Evolutionary conservation across 805 yeast species (phyloP).

Genomic region (Suhomyces sp.): DNA sequence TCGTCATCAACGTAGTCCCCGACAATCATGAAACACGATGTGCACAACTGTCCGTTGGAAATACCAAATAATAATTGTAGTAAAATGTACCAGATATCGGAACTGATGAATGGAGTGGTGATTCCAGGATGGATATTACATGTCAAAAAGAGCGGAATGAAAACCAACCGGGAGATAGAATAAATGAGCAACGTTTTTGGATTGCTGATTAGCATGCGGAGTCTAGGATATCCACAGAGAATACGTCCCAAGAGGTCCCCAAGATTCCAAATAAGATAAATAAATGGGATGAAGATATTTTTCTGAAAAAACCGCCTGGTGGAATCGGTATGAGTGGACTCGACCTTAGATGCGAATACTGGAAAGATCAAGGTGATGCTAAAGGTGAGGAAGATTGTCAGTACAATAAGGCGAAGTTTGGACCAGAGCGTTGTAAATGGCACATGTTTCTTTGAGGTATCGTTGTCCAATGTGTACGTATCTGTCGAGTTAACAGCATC

Average conservation of each 20-base stretch:
- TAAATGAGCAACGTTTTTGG: constrained; percentile 51
- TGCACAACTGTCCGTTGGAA: constrained; percentile 82
- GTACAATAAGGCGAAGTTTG: constrained; percentile 61
- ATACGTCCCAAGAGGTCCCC: constrained; percentile 86
- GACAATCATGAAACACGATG: constrained; percentile 77
- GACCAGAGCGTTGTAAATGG: constrained; percentile 61
- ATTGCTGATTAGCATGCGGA: constrained; percentile 32
- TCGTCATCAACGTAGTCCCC: constrained; percentile 58
- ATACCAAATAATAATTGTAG: constrained; percentile 80
- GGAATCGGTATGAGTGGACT: constrained; percentile 42
- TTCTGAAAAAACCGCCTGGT: constrained; percentile 43
- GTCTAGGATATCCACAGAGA: constrained; percentile 51
- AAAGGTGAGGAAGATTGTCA: constrained; percentile 73
- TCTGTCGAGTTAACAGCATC: constrained; percentile 2
- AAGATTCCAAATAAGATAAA: constrained; percentile 81
- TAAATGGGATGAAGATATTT: constrained; percentile 63
- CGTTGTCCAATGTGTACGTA: too few relatives aligned
- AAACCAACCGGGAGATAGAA: constrained; percentile 53
- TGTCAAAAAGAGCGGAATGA: constrained; percentile 70
- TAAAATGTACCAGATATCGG: constrained; percentile 66
- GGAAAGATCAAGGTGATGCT: constrained; percentile 79
- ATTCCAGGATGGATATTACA: constrained; percentile 54
- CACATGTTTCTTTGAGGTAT: constrained; percentile 43
- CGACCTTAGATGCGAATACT: constrained; percentile 76
- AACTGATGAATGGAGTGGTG: constrained; percentile 43